Evolutionary conservation across 2,329 filamentous ascomycete species (phyloP).

Genomic region (Nannizzia gypsea): DNA sequence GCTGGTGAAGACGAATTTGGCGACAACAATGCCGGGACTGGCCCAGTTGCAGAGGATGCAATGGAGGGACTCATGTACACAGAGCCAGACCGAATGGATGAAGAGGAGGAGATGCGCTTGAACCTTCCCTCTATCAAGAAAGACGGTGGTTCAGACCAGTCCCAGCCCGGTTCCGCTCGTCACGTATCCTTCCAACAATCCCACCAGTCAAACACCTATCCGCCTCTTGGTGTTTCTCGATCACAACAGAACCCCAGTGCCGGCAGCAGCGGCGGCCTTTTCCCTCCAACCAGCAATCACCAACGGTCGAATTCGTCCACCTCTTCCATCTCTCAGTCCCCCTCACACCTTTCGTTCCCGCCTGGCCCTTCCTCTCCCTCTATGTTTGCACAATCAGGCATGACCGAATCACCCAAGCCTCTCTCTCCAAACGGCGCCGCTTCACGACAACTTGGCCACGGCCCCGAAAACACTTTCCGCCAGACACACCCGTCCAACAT

Average conservation of each 20-base stretch:
- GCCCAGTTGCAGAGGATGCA: slow-evolving; percentile 34
- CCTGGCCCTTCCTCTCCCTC: slow-evolving; percentile 37
- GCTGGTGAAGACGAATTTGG: slow-evolving; percentile 62
- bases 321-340: slow-evolving; percentile 39
- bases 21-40: slow-evolving; percentile 33
- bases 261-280: slow-evolving; percentile 38
- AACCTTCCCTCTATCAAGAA: slow-evolving; percentile 61
- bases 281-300: slow-evolving; percentile 50
- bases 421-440: slow-evolving; percentile 41
- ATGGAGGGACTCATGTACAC: slow-evolving; percentile 55
- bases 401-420: slow-evolving; percentile 81
- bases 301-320: slow-evolving; percentile 45
- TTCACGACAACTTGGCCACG: slow-evolving; percentile 29
- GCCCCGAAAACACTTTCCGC: slow-evolving; percentile 22
- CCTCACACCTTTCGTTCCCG: slow-evolving; percentile 29
- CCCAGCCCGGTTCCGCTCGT: slow-evolving; percentile 16
- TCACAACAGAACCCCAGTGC: slow-evolving; percentile 25
- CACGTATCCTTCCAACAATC: slow-evolving; percentile 41
- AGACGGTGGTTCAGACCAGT: slow-evolving; percentile 41
- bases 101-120: slow-evolving; percentile 37
- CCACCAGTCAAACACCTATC: slow-evolving; percentile 63
- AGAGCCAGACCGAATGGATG: slow-evolving; percentile 39
- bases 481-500: slow-evolving; percentile 32
- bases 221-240: slow-evolving; percentile 50
- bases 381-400: slow-evolving; percentile 58